Percentiles rank a stretch among this genome's conserved stretches.
Evolutionary conservation across 1,139 yeast species (phyloP).

Genomic region (Lodderomyces metapsilosis): DNA sequence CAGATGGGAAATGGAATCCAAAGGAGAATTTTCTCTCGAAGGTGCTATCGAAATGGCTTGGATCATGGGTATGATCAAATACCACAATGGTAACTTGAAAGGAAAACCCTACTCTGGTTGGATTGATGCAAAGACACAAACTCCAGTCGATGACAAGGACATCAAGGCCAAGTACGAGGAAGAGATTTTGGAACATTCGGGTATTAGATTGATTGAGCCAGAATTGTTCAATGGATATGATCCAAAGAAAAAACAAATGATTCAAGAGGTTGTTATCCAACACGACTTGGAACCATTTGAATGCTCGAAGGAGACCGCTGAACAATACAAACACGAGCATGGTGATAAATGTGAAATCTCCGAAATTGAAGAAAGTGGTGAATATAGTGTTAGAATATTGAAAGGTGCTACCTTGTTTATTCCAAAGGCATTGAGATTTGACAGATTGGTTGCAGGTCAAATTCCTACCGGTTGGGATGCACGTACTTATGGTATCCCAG

Average conservation of each 20-base stretch:
- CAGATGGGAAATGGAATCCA: conserved; percentile 99
- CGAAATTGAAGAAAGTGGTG: conserved; percentile 86
- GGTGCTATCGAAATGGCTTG: conserved; percentile 99
- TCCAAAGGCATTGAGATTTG: conserved; percentile 95
- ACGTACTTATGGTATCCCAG: conserved; percentile 88
- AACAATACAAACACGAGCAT: conserved; percentile 89
- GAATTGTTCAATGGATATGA: conserved; percentile 92
- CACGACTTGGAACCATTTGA: conserved; percentile 96
- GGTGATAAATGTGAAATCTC: conserved; percentile 93
- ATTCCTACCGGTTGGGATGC: conserved; percentile 99
- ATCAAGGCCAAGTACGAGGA: conserved; percentile 89
- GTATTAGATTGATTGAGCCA: conserved; percentile 95
- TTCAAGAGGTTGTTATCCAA: conserved; percentile 94
- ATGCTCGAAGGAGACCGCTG: conserved; percentile 92
- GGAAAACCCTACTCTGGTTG: conserved; percentile 90
- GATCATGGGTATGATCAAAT: conserved; percentile 97
- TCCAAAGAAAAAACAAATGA: conserved; percentile 86
- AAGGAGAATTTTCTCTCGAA: conserved; percentile 94
- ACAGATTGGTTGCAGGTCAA: conserved; percentile 98
- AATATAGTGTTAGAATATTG: conserved; percentile 83
- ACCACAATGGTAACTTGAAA: conserved; percentile 89
- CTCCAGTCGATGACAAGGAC: conserved; percentile 93
- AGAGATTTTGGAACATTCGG: conserved; percentile 85
- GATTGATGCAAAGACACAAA: conserved; percentile 92
- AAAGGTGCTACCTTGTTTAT: conserved; percentile 90